phyloP scores from a whole-genome alignment of 2,329 filamentous ascomycete genomes.

The Microdochium trichocladiopsis region DNA sequence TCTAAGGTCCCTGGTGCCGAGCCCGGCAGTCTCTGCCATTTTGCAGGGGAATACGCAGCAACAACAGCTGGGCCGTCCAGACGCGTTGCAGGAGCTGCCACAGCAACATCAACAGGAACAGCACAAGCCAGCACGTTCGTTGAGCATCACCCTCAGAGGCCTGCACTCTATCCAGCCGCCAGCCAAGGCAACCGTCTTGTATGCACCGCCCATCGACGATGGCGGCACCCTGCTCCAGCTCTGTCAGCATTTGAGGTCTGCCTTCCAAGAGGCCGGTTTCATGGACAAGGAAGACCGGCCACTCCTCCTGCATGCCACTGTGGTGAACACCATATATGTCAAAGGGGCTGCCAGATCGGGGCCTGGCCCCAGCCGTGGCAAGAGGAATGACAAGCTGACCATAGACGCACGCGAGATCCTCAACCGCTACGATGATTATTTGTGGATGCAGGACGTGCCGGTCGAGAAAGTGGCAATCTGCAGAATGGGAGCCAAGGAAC shows the following conservation, averaged over 20 bases:
- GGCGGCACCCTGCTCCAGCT: conserved; percentile 46
- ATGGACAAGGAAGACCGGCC: conserved; percentile 52
- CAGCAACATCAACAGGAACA: conserved; percentile 3
- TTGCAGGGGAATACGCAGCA: conserved; percentile 14
- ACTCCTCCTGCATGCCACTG: conserved; percentile 74
- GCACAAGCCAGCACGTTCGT: conserved; percentile 7
- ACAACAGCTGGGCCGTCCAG: conserved; percentile 4
- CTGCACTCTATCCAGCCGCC: conserved; percentile 56
- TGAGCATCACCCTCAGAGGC: conserved; percentile 43
- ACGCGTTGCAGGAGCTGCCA: conserved; percentile 8
- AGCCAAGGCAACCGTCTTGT: conserved; percentile 55
- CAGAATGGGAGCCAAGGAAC: conserved; percentile 76
- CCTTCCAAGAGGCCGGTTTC: conserved; percentile 49
- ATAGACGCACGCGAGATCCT: conserved; percentile 50
- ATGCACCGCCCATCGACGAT: conserved; percentile 51
- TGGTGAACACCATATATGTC: conserved; percentile 80
- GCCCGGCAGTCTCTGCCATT: conserved; percentile 26
- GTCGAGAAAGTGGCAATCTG: conserved; percentile 74
- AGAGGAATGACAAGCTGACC: conserved; percentile 29
- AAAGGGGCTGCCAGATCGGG: conserved; percentile 26
- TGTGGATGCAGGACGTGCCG: conserved; percentile 63
- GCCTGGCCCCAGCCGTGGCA: conserved; percentile 12
- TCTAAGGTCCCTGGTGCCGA: conserved; percentile 28
- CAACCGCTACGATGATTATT: conserved; percentile 53
- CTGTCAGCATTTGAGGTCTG: conserved; percentile 43